These are phyloP conservation scores for Aureobasidium sp. DNA, from an alignment of 2,329 filamentous ascomycete species.

Conservation along the genomic window DNA sequence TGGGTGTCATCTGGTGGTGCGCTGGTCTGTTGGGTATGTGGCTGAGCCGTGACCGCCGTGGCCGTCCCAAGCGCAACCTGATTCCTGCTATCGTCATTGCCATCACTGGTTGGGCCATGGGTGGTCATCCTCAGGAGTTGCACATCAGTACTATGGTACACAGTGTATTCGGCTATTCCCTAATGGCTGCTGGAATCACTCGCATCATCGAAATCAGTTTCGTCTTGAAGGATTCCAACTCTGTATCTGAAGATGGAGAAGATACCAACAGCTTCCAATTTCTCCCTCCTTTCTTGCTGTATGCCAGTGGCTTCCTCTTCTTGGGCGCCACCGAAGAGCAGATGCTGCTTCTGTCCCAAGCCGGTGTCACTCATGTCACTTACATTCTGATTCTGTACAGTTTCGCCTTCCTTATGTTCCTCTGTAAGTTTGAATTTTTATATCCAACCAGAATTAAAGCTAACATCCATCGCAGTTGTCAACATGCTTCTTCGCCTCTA, in stretches of 20 bases:
- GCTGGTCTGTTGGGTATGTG: conserved; percentile 93
- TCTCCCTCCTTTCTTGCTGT: conserved; percentile 66
- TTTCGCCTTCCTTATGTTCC: conserved; percentile 88
- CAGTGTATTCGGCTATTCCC: conserved; percentile 89
- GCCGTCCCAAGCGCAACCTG: conserved; percentile 90
- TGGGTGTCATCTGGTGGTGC: conserved; percentile 99
- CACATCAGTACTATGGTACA: conserved; percentile 91
- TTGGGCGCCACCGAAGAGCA: conserved; percentile 99
- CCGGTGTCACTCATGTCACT: conserved; percentile 86
- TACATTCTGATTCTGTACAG: conserved; percentile 95
- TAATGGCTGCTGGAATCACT: conserved; percentile 89
- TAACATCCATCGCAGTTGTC: conserved; percentile 59
- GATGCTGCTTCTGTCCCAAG: conserved; percentile 79
- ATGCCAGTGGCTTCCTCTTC: conserved; percentile 94
- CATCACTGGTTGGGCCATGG: conserved; percentile 97
- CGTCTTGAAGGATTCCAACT: conserved; percentile 76
- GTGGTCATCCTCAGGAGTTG: conserved; percentile 85
- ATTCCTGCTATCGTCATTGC: conserved; percentile 92
- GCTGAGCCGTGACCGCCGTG: conserved; percentile 86
- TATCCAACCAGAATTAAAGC: not conserved
- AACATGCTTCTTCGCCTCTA: conserved; percentile 90
- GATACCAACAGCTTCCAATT: conserved; percentile 58
- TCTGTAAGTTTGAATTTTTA: conserved; percentile 63
- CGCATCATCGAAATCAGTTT: conserved; percentile 95
- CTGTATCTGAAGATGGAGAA: conserved; percentile 27